These are phyloP conservation scores for Cyclotella sp. DNA, from an alignment of 108 stramenopile genomes.

Conservation along the genomic window DNA sequence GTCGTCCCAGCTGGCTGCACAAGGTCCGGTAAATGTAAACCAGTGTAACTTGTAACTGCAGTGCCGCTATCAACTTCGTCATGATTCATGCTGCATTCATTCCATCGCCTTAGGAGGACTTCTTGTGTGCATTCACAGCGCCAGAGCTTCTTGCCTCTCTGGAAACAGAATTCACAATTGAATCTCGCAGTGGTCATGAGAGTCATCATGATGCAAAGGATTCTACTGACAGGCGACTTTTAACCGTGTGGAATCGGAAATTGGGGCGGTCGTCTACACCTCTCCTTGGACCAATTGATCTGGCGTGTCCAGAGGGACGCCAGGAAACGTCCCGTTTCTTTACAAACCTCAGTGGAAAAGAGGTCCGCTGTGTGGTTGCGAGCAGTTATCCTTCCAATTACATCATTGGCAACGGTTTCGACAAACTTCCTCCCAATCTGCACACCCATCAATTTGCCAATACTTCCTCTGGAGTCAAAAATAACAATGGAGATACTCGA, in stretches of 20 bases:
- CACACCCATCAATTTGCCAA: constrained; percentile 73
- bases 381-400: not conserved
- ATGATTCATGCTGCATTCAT: not conserved
- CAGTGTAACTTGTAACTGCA: not conserved
- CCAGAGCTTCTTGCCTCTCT: constrained; percentile 58
- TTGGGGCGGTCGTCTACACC: constrained; percentile 1
- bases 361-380: constrained; percentile 50
- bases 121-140: constrained; percentile 68
- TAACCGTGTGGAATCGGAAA: constrained; percentile 48
- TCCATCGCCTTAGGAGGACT: constrained; percentile 49
- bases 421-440: not conserved
- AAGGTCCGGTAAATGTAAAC: constrained; percentile 23
- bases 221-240: constrained; percentile 3
- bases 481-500: constrained; percentile 60
- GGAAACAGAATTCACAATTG: constrained; percentile 40
- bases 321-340: constrained; percentile 57
- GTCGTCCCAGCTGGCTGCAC: constrained; percentile 60
- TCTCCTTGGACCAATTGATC: constrained; percentile 51
- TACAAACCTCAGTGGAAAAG: constrained; percentile 48
- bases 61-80: not conserved
- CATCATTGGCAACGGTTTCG: not conserved
- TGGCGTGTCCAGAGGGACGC: constrained; percentile 38
- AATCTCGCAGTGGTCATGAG: not conserved
- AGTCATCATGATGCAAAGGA: not conserved
- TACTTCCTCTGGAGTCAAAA: constrained; percentile 62